Conservation (phyloP, 2,329 filamentous ascomycete species). For the Orbilia oligospora region DNA sequence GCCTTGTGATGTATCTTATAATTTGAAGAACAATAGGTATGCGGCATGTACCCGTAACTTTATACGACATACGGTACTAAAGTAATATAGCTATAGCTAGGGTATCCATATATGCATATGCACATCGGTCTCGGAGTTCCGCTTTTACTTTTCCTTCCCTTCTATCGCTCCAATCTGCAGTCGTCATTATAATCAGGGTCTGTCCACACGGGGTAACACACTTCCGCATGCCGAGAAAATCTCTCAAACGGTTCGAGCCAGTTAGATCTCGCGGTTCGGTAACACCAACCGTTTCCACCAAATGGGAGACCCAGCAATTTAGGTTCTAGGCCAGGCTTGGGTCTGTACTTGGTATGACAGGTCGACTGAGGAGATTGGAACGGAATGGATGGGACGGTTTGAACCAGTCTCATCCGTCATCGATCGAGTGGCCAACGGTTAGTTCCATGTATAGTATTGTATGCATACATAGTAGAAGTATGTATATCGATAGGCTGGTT, state of each 20-base stretch:
- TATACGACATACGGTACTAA: constrained; percentile 1
- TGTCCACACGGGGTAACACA: constrained; percentile 34
- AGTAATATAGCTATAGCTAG: too few species aligned
- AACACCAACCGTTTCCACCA: constrained; percentile 40
- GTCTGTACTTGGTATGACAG: constrained; percentile 14
- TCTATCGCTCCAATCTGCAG: too few species aligned
- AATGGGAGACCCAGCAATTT: constrained; percentile 5
- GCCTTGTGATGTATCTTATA: not conserved
- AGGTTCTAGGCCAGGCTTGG: constrained; percentile 26
- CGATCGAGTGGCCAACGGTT: constrained; percentile 5
- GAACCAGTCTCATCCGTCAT: constrained; percentile 17
- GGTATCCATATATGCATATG: too few species aligned
- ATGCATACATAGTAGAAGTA: not conserved
- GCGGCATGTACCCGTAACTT: not conserved
- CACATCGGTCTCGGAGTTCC: constrained; percentile 1
- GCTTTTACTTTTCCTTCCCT: not conserved
- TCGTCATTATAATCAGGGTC: constrained; percentile 24
- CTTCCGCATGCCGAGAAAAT: constrained; percentile 10
- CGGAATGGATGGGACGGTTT: constrained; percentile 4
- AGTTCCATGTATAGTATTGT: constrained; percentile 2
- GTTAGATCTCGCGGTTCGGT: constrained; percentile 32
- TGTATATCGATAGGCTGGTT: not conserved
- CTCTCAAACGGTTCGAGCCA: constrained; percentile 11
- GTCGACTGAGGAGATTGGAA: constrained; percentile 11
- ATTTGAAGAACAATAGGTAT: not conserved